phyloP scores from a whole-genome alignment of 163 green algal genomes.

The Chloromonas sp. region DNA sequence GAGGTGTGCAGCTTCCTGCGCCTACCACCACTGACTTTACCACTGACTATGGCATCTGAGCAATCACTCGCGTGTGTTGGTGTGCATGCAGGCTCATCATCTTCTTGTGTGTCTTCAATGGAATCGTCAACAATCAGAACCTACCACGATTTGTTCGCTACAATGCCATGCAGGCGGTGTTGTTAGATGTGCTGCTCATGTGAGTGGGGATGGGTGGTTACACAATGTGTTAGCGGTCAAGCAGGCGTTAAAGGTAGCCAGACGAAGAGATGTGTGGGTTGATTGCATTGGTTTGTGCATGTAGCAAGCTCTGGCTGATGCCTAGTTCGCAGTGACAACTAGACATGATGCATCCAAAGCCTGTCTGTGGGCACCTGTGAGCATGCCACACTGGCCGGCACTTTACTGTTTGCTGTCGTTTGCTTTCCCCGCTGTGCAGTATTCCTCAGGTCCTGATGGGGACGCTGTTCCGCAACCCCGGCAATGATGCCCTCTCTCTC shows the following conservation, averaged over 20 bases:
- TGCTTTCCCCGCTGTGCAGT: conserved; percentile 13
- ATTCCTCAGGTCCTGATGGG: conserved; percentile 47
- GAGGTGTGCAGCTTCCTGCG: neutral
- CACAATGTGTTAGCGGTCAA: too few species aligned
- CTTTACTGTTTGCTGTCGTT: too few species aligned
- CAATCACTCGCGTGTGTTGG: neutral
- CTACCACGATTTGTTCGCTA: conserved; percentile 75
- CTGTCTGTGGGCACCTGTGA: too few species aligned
- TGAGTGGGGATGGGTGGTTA: conserved; percentile 21
- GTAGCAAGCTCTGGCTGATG: too few species aligned
- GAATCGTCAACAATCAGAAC: conserved; percentile 76
- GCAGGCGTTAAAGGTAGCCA: too few species aligned
- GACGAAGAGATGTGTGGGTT: too few species aligned
- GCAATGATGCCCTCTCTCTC: conserved; percentile 43
- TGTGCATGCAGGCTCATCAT: conserved; percentile 56
- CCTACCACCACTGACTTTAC: neutral
- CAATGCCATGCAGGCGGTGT: conserved; percentile 86
- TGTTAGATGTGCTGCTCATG: conserved; percentile 94
- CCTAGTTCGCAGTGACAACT: too few species aligned
- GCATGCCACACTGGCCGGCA: too few species aligned
- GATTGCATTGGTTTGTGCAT: too few species aligned
- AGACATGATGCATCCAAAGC: too few species aligned
- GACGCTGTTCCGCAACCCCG: conserved; percentile 28
- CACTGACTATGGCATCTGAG: neutral
- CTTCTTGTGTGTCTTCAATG: conserved; percentile 82